Evolutionary conservation across 345 rosid species (phyloP).

Genomic region (Cardamine chenopodiifolia): DNA sequence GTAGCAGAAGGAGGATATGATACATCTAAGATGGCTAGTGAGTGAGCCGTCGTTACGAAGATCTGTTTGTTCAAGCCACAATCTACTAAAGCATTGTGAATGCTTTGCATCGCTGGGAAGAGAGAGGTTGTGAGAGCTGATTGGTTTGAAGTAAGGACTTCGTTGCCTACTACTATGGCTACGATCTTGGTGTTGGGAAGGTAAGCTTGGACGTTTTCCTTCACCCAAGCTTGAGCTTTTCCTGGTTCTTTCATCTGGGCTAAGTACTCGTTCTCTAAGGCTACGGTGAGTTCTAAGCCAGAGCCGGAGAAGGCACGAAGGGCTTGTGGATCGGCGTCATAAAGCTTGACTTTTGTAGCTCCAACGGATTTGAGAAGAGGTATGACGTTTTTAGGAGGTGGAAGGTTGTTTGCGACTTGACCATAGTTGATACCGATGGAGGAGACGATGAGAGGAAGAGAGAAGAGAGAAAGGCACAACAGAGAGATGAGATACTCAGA

Average conservation of each 20-base stretch:
- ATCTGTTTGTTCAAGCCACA: constrained; percentile 74
- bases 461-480: constrained; percentile 25
- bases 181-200: constrained; percentile 88
- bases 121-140: constrained; percentile 56
- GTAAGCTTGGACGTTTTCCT: constrained; percentile 72
- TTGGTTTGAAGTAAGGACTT: constrained; percentile 76
- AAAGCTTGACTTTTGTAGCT: constrained; percentile 84
- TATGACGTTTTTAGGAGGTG: constrained; percentile 70
- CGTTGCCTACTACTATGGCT: constrained; percentile 84
- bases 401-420: constrained; percentile 89
- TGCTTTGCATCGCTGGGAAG: constrained; percentile 79
- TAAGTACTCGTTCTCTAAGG: constrained; percentile 73
- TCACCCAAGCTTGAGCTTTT: constrained; percentile 69
- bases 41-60: constrained; percentile 80
- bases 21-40: constrained; percentile 67
- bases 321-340: constrained; percentile 86
- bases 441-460: constrained; percentile 46
- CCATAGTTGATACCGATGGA: constrained; percentile 93
- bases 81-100: constrained; percentile 70
- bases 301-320: constrained; percentile 80
- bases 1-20: constrained; percentile 95
- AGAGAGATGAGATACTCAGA: constrained; percentile 23
- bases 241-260: constrained; percentile 62
- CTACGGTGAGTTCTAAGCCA: constrained; percentile 74
- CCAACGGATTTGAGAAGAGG: constrained; percentile 88